Conservation (phyloP, 73 alveolate species). For the Stentor roeselii region DNA sequence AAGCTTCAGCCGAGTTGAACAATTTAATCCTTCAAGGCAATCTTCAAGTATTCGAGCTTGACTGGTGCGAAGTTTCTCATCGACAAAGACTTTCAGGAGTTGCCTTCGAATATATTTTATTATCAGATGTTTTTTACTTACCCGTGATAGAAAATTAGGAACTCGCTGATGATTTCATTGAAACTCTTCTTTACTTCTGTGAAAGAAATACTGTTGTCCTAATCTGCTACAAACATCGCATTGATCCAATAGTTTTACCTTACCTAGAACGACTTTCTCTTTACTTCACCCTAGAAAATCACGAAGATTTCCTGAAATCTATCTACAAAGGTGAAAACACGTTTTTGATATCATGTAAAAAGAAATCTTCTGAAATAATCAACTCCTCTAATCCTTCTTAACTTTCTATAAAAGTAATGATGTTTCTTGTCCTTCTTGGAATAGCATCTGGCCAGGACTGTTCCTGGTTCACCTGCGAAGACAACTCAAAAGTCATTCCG, state of each 20-base stretch:
- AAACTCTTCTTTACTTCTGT: not conserved
- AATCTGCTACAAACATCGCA: not conserved
- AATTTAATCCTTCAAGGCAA: not conserved
- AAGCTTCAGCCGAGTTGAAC: not conserved
- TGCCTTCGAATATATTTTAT: not conserved
- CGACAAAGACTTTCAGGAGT: not conserved
- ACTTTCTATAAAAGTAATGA: no score
- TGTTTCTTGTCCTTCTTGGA: no score
- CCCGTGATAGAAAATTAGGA: slow-evolving; percentile 1
- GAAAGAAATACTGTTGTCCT: not conserved
- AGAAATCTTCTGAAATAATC: not conserved
- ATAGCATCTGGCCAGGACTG: no score
- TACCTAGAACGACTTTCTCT: not conserved
- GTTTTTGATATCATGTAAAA: not conserved
- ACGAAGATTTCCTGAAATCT: not conserved
- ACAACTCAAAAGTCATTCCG: no score
- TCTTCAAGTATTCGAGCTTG: not conserved
- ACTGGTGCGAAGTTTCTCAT: not conserved
- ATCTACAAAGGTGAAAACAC: not conserved
- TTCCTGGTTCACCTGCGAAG: no score
- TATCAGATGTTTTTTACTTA: slow-evolving; percentile 17
- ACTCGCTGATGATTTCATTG: not conserved
- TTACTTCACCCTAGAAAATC: not conserved
- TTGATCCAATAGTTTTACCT: slow-evolving; percentile 1
- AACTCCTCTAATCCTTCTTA: not conserved